A percentile compares a stretch with the other conserved stretches of the same genome.
phyloP scores from a whole-genome alignment of 257 asterid species.

The Solanum corneliomulleri region DNA sequence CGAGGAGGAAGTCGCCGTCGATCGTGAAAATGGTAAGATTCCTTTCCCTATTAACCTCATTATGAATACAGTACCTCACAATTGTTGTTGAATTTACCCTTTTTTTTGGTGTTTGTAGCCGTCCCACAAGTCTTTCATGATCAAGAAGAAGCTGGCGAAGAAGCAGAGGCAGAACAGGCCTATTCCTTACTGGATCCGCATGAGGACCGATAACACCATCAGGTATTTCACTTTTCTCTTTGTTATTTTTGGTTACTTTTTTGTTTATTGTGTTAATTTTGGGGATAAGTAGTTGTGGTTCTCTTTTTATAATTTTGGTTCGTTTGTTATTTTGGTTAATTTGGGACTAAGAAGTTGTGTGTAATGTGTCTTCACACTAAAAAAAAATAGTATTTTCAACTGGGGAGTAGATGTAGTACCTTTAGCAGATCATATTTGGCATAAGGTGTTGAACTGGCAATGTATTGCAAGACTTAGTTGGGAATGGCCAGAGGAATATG shows the following conservation, averaged over 20 bases:
- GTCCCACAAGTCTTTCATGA: conserved; percentile 23
- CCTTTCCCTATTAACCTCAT: background rate
- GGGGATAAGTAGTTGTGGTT: background rate
- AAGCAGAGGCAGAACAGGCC: conserved; percentile 30
- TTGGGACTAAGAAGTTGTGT: background rate
- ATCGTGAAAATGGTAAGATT: conserved; percentile 4
- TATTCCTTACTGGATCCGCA: conserved; percentile 22
- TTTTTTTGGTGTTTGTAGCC: conserved; percentile 5
- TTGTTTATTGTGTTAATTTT: background rate
- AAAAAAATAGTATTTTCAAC: background rate
- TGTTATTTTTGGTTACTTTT: background rate
- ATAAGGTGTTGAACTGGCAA: background rate
- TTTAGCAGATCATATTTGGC: background rate
- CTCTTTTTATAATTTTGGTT: background rate
- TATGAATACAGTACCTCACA: background rate
- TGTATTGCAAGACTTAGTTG: background rate
- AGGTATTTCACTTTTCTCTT: background rate
- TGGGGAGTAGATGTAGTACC: background rate
- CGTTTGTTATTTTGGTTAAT: background rate
- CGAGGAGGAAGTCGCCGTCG: background rate
- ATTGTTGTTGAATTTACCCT: background rate
- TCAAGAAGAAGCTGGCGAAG: conserved; percentile 30
- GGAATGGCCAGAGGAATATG: background rate
- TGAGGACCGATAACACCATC: conserved; percentile 26
- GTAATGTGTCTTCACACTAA: background rate